These are phyloP conservation scores for Podila verticillata DNA, from an alignment of 192 early-diverging fungal genomes.

Conservation along the genomic window DNA sequence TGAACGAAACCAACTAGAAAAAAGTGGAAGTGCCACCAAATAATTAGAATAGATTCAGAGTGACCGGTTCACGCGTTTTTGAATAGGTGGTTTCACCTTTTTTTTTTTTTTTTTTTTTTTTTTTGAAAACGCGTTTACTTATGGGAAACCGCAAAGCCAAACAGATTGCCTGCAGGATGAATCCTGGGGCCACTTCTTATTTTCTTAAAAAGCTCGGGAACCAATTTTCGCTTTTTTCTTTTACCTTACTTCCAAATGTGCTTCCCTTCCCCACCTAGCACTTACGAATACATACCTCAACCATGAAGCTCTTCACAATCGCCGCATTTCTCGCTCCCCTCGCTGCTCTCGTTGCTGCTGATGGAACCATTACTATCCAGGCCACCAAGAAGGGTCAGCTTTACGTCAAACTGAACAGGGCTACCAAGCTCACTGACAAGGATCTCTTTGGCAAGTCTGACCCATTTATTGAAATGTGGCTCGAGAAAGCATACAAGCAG, in stretches of 20 bases:
- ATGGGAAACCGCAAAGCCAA: too few relatives aligned
- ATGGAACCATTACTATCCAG: slow-evolving; percentile 3
- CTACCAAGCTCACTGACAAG: slow-evolving; percentile 8
- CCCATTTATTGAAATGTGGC: slow-evolving; percentile 20
- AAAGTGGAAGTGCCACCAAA: too few relatives aligned
- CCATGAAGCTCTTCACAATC: slow-evolving; percentile 13
- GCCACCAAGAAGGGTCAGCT: slow-evolving; percentile 15
- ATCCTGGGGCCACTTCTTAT: too few relatives aligned
- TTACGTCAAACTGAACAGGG: slow-evolving; percentile 27
- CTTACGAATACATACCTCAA: neutral
- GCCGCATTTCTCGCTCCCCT: neutral
- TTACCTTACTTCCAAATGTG: neutral
- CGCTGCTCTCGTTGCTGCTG: slow-evolving; percentile 1
- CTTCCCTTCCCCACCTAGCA: neutral
- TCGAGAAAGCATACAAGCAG: slow-evolving; percentile 13
- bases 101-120: too few relatives aligned
- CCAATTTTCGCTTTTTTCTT: neutral
- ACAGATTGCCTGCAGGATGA: too few relatives aligned
- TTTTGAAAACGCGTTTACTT: too few relatives aligned
- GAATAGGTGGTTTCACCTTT: too few relatives aligned
- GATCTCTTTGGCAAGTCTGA: slow-evolving; percentile 16
- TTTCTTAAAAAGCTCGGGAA: too few relatives aligned
- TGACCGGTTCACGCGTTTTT: too few relatives aligned
- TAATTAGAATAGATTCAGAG: too few relatives aligned
- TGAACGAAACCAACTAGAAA: too few relatives aligned